These are phyloP conservation scores for Calonectria montana DNA, from an alignment of 2,329 filamentous ascomycete species.

Conservation along the genomic window DNA sequence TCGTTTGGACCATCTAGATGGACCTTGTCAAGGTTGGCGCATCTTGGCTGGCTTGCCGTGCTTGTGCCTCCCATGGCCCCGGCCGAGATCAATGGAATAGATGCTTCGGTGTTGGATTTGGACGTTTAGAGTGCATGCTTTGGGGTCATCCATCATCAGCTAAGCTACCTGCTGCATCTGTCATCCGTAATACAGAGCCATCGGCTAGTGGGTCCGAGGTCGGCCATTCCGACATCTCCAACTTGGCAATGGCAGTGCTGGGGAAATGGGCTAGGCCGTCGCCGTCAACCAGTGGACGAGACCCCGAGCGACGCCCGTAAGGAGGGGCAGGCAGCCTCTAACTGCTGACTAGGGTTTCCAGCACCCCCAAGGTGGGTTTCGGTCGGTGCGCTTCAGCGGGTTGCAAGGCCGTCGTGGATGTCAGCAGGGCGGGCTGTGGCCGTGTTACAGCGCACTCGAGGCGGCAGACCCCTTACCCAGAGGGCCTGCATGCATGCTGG, in stretches of 20 bases:
- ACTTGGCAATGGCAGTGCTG: slow-evolving; percentile 16
- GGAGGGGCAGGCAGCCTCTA: neutral
- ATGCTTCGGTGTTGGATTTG: neutral
- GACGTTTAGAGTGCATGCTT: neutral
- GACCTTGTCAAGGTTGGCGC: neutral
- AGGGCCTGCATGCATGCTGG: slow-evolving; percentile 6
- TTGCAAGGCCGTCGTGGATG: neutral
- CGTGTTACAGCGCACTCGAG: neutral
- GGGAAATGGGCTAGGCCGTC: slow-evolving; percentile 5
- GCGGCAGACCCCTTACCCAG: slow-evolving; percentile 21
- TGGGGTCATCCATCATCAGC: neutral
- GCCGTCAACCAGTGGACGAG: slow-evolving; percentile 10
- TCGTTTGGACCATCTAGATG: neutral
- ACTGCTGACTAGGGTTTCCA: neutral
- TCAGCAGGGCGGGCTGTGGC: slow-evolving; percentile 4
- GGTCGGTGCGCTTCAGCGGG: slow-evolving; percentile 13
- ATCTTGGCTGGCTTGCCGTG: neutral
- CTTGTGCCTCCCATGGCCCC: neutral
- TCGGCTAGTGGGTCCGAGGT: slow-evolving; percentile 11
- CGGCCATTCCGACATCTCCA: slow-evolving; percentile 17
- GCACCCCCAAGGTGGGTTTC: neutral
- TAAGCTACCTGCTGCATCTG: neutral
- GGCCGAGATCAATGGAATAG: neutral
- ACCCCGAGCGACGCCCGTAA: slow-evolving; percentile 11
- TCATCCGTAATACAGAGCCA: neutral